Evolutionary conservation across 352 stramenopile species (phyloP).

Genomic region (Phytophthora pinifolia): DNA sequence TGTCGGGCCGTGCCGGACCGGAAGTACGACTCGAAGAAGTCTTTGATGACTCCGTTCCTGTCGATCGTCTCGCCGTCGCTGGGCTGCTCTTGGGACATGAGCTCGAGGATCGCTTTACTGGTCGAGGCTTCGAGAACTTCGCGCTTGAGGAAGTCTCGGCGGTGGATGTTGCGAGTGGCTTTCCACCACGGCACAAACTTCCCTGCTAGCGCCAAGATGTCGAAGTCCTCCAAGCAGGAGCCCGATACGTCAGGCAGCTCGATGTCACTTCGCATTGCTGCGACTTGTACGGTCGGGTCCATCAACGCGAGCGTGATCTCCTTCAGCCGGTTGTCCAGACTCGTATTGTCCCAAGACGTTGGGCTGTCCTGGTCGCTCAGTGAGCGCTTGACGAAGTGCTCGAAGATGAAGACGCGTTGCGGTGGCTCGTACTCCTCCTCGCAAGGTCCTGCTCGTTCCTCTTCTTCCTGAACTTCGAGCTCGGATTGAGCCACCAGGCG

Average conservation of each 20-base stretch:
- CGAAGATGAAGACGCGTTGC: constrained; percentile 52
- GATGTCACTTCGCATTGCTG: constrained; percentile 54
- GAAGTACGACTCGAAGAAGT: constrained; percentile 56
- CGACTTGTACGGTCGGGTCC: constrained; percentile 59
- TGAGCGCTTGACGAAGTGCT: constrained; percentile 35
- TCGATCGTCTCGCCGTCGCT: constrained; percentile 7
- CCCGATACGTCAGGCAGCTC: constrained; percentile 54
- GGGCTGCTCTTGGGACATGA: constrained; percentile 35
- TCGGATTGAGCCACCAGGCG: constrained; percentile 29
- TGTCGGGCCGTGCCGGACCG: constrained; percentile 36
- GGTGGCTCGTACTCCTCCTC: constrained; percentile 12
- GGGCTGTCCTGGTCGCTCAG: constrained; percentile 31
- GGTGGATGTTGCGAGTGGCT: constrained; percentile 44
- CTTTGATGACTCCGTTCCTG: constrained; percentile 15
- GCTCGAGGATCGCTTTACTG: constrained; percentile 35
- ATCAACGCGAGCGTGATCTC: constrained; percentile 58
- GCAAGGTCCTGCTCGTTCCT: constrained; percentile 23
- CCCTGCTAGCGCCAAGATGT: constrained; percentile 44
- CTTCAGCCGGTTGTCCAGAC: constrained; percentile 35
- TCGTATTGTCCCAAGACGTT: constrained; percentile 46
- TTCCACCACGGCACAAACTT: constrained; percentile 69
- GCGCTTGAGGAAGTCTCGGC: constrained; percentile 49
- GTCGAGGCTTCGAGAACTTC: constrained; percentile 47
- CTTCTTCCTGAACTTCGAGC: constrained; percentile 31
- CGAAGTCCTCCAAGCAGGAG: constrained; percentile 38